Evolutionary conservation across 2,329 filamentous ascomycete genomes (phyloP), one percentile per base, ranked within the genome.

Genomic region (Sphaerostilbella broomeana): DNA sequence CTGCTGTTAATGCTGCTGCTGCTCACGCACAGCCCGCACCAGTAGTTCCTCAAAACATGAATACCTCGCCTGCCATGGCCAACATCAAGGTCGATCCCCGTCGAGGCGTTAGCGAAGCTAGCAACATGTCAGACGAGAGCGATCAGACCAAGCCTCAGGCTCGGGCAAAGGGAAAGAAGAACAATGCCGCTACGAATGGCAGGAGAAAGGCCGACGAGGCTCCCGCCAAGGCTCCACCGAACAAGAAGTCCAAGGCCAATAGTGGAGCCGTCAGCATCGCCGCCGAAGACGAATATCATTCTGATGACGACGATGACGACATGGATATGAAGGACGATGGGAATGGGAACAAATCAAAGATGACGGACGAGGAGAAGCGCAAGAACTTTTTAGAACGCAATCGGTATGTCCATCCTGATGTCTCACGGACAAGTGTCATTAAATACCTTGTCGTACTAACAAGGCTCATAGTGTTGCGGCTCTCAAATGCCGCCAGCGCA

Each of bases 331-430:
- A 77, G 35, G 70, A 76, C 5, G 73, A 70, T 20, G 69, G 77
- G 33, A 68, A 71, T 27, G 77, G 16, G 9, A 27, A 70, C 28
- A 84, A 80, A 61, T 57, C 62, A 0, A 95, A 95, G 70, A 94
- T 95, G 87, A 95, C 89, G 0, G 92, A 97, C 41, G 92, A 97
- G 57, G 92, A 98, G 68, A 98, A 98, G 70, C 77, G 92, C 28
- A 95, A 94, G 68, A 98, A 97, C 60, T 98, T 98, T 62, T 70
- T 98, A 3, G 92, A 98, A 58, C 76, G 92, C 19, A 98, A 98
- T 62, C 81, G 90, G 90, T 94, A 78, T 54, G 78, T 67, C 33
- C 38, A 29, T 33, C 17, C 12, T n/a, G n/a, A n/a, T n/a, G n/a
- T n/a, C n/a, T n/a, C n/a, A n/a, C n/a, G n/a, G n/a, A n/a, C n/a